Evolutionary conservation across 306 rosid species (phyloP), one percentile per base, ranked within the genome.

Genomic region (Vigna trinervia): DNA sequence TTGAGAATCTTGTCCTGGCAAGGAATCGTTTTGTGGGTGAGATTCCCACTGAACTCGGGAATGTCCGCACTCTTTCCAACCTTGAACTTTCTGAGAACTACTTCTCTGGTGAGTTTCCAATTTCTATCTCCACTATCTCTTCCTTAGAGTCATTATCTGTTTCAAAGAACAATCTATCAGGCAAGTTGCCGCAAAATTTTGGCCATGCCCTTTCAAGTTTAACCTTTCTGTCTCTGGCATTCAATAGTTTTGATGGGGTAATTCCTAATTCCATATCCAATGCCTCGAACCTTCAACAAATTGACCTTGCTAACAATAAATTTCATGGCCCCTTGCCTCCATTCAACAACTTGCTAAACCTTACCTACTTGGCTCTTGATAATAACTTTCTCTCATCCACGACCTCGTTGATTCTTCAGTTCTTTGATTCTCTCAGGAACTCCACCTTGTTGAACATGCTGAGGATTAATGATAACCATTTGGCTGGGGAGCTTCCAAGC

Each of bases 231-330:
- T 14, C 2, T 39, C 36, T 86, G 5, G 77, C 85, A 39, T 32
- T 7, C 56, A 86, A 86, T 26, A 58, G 17, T 0, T 74, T 83
- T 26, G 81, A 81, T 43, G 87, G 85, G 6, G 54, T 71, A 15
- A 64, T 86, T 62, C 85, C 89, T 0, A 23, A 7, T 58, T 83
- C 85, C 47, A 56, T 86, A 69, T 78, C 87, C 71, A 83, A 83
- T 77, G 76, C 87, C 15, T 83, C 87, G 19, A 34, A 23, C n/a
- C 78, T 86, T 46, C 32, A 74, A 58, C 0, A 1, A 1, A 41
- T 80, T 7, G 89, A 86, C 47, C 81, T 86, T 53, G 0, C 77
- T n/a, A 38, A 69, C 32, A 85, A 81, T 45, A 15, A 60, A 1
- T 86, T 86, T 22, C 58, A 61, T 10, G 89, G 85, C 1, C 3